Evolutionary conservation across 1,284 basidiomycete species (phyloP), one percentile per base, ranked within the genome.

Genomic region (Rhodotorula mucilaginosa): DNA sequence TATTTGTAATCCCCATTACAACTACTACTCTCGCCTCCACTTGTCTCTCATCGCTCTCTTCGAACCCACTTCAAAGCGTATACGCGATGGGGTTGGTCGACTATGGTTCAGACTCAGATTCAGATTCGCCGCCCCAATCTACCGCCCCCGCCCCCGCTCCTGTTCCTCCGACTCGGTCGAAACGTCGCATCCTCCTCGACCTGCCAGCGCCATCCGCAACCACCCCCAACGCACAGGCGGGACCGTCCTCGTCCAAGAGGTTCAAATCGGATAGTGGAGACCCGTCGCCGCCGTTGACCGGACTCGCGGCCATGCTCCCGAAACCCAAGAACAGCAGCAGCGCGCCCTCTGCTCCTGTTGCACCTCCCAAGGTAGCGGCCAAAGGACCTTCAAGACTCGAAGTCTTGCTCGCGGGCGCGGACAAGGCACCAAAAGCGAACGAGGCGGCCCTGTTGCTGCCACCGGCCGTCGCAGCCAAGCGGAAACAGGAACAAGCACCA

Each of bases 291-390:
- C 69, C 67, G 2, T 21, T 71, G 63, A 64, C 61, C 3, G 75
- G 75, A 8, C 59, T 76, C 8, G 75, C 75, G 15, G 68, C 73
- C 12, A 67, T 76, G 69, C 56, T 76, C 26, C 75, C 75, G 26
- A 68, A 70, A 56, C 75, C 75, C 2, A 74, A 74, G 65, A 72
- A 76, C 39, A 44, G 10, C 39, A 44, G 1, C 39, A 44, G 10
- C 39, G 39, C 39, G 5, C 34, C 34, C 34, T 34, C 34, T 8
- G 19, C 57, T 26, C 29, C 58, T 29, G 21, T 12, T 6, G 15
- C 63, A 18, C 12, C 63, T 48, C 26, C 61, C 29, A 31, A 29
- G 19, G 31, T 47, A 16, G 15, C 26, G 26, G 26, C 59, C 19
- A 46, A 52, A 26, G 65, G 52, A 18, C 48, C 57, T 5, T 46